Evolutionary conservation across 257 asterid genomes (phyloP), one percentile per base, ranked within the genome.

Genomic region (Rehmannia glutinosa): DNA sequence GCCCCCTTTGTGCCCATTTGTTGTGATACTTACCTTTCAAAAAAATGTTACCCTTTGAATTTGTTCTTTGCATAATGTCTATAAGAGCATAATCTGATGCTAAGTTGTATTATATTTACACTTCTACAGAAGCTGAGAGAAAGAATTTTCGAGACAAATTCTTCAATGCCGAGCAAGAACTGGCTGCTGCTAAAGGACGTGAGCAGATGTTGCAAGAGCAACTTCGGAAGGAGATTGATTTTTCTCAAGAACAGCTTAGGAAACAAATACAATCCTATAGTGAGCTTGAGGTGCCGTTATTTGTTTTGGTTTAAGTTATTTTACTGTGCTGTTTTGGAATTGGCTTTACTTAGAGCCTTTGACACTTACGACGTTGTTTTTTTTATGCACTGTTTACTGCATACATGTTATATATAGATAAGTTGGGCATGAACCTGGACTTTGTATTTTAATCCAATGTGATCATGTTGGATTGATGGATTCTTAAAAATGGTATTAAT

Each of bases 131-230:
- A 72, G 75, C 93, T 50, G 97, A 94, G 76, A 85, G 84, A 75
- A 89, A 87, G 76, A 87, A 75, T 49, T 84, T 85, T 30, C 91
- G 75, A 27, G 95, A 78, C 62, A 86, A 86, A 77, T 75, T 84
- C 71, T 66, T 84, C 52, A 73, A 86, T 67, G 84, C 87, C 9
- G 95, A 94, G 83, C 97, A 94, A 80, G 99, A 94, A 81, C 80
- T 91, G 63, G 96, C 96, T 78, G 97, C 99, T 82, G 87, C 95
- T 73, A 94, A 78, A 82, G 86, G 86, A 46, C 95, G 95, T 46
- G 95, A 91, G 72, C 89, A 85, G 72, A 70, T 70, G 58, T 80
- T 91, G 72, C 97, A 88, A 68, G 91, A 88, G 64, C 96, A 83
- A 78, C 84, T 88, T 12, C 69, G 74, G 79, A 87, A 83, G 80